Conservation (phyloP, 2,329 filamentous ascomycete species). For the Chaetomium strumarium region DNA sequence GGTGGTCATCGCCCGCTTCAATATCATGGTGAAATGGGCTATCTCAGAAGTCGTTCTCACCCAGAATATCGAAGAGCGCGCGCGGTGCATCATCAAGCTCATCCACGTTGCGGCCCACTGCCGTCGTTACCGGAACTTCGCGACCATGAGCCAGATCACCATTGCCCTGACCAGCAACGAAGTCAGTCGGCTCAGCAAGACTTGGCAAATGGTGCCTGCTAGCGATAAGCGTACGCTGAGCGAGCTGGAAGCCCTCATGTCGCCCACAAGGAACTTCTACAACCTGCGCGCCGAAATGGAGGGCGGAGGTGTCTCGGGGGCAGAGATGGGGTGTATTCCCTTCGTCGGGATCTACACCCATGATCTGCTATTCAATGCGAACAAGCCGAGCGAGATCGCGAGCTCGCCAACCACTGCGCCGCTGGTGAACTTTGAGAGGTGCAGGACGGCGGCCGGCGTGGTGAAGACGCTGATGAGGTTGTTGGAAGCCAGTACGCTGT, state of each 20-base stretch:
- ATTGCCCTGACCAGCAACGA: conserved; percentile 72
- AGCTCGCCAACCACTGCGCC: conserved; percentile 60
- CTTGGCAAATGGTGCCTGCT: conserved; percentile 64
- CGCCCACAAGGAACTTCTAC: conserved; percentile 72
- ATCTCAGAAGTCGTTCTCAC: conserved; percentile 75
- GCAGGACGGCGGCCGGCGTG: conserved; percentile 66
- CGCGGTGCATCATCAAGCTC: conserved; percentile 70
- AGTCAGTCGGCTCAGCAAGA: conserved; percentile 59
- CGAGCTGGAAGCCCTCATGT: conserved; percentile 66
- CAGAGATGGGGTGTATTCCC: conserved; percentile 70
- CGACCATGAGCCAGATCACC: conserved; percentile 74
- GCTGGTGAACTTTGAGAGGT: conserved; percentile 78
- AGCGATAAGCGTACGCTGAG: conserved; percentile 60
- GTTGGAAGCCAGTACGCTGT: conserved; percentile 72
- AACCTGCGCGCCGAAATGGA: conserved; percentile 78
- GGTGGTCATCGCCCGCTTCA: conserved; percentile 80
- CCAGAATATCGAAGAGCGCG: conserved; percentile 63
- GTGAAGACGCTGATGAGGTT: conserved; percentile 74
- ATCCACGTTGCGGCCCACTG: conserved; percentile 77
- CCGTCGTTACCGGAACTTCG: conserved; percentile 72
- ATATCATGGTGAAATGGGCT: conserved; percentile 83
- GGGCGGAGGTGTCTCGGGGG: conserved; percentile 42
- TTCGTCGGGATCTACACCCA: conserved; percentile 82
- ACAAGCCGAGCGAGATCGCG: conserved; percentile 69
- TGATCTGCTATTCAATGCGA: conserved; percentile 74